A percentile compares a stretch with the other conserved stretches of the same genome.
phyloP scores from a whole-genome alignment of 2,329 filamentous ascomycete species.

The Aschersonia sp. region DNA sequence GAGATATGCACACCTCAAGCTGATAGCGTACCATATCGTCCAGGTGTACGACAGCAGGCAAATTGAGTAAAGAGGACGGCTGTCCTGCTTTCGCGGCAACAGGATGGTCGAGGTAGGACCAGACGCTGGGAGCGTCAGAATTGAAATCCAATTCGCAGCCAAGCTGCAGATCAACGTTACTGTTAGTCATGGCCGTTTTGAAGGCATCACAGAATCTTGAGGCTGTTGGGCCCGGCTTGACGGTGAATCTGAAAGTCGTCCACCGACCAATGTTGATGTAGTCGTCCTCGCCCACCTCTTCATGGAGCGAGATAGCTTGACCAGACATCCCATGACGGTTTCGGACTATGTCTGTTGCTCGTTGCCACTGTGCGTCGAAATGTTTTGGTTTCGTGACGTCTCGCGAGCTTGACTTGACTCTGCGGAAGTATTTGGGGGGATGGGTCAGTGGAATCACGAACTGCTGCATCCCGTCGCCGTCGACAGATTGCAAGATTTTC shows the following conservation, averaged over 20 bases:
- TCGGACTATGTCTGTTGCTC: constrained; percentile 30
- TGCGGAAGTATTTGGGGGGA: constrained; percentile 34
- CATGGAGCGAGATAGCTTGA: constrained; percentile 24
- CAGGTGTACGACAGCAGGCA: constrained; percentile 21
- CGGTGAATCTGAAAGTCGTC: constrained; percentile 35
- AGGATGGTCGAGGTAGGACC: constrained; percentile 16
- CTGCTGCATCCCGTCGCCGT: constrained; percentile 15
- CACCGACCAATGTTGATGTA: constrained; percentile 41
- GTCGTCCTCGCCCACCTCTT: constrained; percentile 15
- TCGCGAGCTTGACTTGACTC: constrained; percentile 6
- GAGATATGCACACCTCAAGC: constrained; percentile 84
- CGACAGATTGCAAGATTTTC: constrained; percentile 19
- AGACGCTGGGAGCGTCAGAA: constrained; percentile 11
- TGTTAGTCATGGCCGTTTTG: constrained; percentile 47
- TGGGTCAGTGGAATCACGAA: constrained; percentile 32
- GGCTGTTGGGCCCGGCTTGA: constrained; percentile 15
- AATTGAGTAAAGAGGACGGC: constrained; percentile 14
- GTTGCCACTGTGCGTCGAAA: constrained; percentile 23
- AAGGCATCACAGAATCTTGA: constrained; percentile 17
- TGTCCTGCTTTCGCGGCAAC: constrained; percentile 6
- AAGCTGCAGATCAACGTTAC: constrained; percentile 48
- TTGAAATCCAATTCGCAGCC: constrained; percentile 25
- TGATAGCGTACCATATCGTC: constrained; percentile 72
- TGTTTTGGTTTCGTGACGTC: not conserved
- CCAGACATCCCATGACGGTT: constrained; percentile 16